Base-by-base conservation (phyloP, 2,329 filamentous ascomycete species). In the Curvularia eragrostidis region DNA sequence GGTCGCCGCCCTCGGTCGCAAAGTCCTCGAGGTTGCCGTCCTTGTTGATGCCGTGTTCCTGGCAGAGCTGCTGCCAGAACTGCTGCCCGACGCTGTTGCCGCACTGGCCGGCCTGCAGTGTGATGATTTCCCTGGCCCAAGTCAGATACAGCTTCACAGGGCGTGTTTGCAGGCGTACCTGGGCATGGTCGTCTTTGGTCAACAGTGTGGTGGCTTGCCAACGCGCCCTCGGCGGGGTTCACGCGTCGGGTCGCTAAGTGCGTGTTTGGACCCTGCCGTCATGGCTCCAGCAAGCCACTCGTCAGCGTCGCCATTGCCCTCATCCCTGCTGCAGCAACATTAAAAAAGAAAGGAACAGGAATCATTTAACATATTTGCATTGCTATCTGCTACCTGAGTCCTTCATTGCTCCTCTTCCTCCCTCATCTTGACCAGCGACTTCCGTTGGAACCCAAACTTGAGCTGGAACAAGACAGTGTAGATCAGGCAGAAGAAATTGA, bases 71-170 rank as follows among this genome's bases (percentile, higher is more conserved):
- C 78, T 98, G 94, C 95, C 95, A 99, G 81, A 99, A 99, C 76
- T 98, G 92, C 73, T 91, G 94, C 59, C 95, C 95, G 77, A 98
- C 94, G 87, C 93, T 97, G 82, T 98, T 98, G 86, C 94, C 95
- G 85, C 95, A 98, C 81, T 98, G 95, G 85, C 95, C 95, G 66
- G 96, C 94, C 82, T 99, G 95, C 72, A 99, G 90, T 62, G 96
- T 99, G 80, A 99, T 99, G 73, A 99, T 99, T 86, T 99, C 95
- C 80, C 95, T 97, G 70, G 1, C 6, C 7, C 21, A 5, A 21
- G 42, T 69, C n/a, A 68, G 62, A 50, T 26, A 42, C 38, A 34
- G 24, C 30, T 36, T 8, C 2, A 7, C 53, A 7, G 21, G n/a
- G 28, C 32, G 36, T 24, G n/a, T 36, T 4, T n/a, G 41, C 36